These are phyloP conservation scores for Cerioporus squamosus DNA, from an alignment of 1,284 basidiomycete species.

Conservation along the genomic window DNA sequence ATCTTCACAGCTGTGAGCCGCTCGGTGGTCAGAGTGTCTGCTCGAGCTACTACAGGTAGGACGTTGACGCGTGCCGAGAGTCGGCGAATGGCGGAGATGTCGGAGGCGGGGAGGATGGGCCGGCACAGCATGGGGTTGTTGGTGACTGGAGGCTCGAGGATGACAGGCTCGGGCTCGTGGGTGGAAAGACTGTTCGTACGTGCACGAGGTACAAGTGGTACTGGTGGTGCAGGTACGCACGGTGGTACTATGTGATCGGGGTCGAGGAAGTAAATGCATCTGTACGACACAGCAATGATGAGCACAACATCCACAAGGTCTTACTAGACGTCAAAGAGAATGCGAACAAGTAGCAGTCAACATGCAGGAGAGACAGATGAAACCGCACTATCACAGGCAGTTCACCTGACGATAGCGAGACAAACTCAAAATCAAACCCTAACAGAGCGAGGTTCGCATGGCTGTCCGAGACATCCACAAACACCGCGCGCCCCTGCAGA, in stretches of 20 bases:
- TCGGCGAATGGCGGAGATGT: constrained; percentile 89
- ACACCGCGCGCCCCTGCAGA: too few relatives aligned
- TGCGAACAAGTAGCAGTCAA: too few relatives aligned
- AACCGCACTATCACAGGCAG: too few relatives aligned
- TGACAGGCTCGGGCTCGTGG: constrained; percentile 70
- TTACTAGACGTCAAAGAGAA: not conserved
- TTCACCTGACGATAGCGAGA: too few relatives aligned
- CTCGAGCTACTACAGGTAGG: constrained; percentile 92
- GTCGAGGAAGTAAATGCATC: constrained; percentile 82
- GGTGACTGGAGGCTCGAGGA: constrained; percentile 77
- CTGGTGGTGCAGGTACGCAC: constrained; percentile 61
- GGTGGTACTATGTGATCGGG: constrained; percentile 76
- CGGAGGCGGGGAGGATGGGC: constrained; percentile 70
- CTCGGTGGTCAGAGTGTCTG: constrained; percentile 92
- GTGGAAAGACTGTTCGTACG: constrained; percentile 72
- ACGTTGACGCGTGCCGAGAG: constrained; percentile 93
- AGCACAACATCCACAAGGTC: not conserved
- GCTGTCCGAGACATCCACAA: too few relatives aligned
- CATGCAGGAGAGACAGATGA: too few relatives aligned
- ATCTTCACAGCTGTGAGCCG: constrained; percentile 76
- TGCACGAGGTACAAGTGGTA: constrained; percentile 63
- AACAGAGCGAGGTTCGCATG: too few relatives aligned
- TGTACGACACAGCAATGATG: constrained; percentile 33
- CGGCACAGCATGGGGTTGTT: constrained; percentile 69
- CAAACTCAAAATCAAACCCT: too few relatives aligned